phyloP scores from a whole-genome alignment of 495 filamentous ascomycete species.

The Penicillium bialowiezense region DNA sequence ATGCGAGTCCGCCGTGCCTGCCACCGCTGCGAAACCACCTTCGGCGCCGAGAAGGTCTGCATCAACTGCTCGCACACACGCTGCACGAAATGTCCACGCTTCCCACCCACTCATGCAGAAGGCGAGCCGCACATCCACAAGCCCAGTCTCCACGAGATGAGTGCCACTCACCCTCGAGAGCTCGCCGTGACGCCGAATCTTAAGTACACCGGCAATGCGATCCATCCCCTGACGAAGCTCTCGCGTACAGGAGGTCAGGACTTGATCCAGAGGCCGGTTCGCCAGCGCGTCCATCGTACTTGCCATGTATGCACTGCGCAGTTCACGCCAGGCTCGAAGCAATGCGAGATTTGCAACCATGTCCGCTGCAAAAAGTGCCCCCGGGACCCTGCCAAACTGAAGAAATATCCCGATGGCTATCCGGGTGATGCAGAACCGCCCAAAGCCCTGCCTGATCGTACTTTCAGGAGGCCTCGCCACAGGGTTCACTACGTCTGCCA shows the following conservation, averaged over 20 bases:
- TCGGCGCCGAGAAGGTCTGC: slow-evolving; percentile 69
- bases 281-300: slow-evolving; percentile 68
- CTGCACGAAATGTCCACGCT: slow-evolving; percentile 76
- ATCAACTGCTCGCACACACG: slow-evolving; percentile 69
- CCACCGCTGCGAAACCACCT: slow-evolving; percentile 72
- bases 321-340: slow-evolving; percentile 57
- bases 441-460: slow-evolving; percentile 30
- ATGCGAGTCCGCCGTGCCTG: slow-evolving; percentile 87
- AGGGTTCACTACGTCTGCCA: slow-evolving; percentile 62
- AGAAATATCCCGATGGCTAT: slow-evolving; percentile 76
- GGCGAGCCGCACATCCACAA: slow-evolving; percentile 38
- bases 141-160: slow-evolving; percentile 25
- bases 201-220: slow-evolving; percentile 11
- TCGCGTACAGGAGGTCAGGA: slow-evolving; percentile 68
- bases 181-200: slow-evolving; percentile 10
- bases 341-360: slow-evolving; percentile 72
- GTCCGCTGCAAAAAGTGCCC: slow-evolving; percentile 78
- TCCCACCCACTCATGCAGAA: slow-evolving; percentile 45
- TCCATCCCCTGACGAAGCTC: slow-evolving; percentile 51
- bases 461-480: slow-evolving; percentile 42
- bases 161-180: slow-evolving; percentile 7
- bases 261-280: slow-evolving; percentile 60
- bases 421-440: slow-evolving; percentile 62
- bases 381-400: slow-evolving; percentile 67
- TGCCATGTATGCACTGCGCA: slow-evolving; percentile 73